Percentiles rank a stretch among this genome's conserved stretches.
Conservation (phyloP, 768 basidiomycete species). For the Hypholoma sublateritium region DNA sequence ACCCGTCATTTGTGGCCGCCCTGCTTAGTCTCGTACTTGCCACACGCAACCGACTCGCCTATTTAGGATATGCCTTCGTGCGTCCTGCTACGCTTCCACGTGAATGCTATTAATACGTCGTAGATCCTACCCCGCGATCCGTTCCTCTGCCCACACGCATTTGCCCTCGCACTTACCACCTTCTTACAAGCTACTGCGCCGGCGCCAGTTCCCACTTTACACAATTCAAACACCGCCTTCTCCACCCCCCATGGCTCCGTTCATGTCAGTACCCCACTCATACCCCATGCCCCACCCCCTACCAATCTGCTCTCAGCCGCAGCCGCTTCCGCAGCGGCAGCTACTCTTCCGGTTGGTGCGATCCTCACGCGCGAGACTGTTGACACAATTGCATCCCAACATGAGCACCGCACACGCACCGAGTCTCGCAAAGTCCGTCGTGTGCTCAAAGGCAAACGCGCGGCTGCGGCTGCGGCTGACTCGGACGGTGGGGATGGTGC, state of each 20-base stretch:
- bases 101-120: conserved; percentile 3
- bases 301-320: conserved; percentile 14
- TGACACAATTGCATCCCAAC: conserved; percentile 44
- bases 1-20: conserved; percentile 69
- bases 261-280: conserved; percentile 18
- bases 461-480: conserved; percentile 32
- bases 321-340: conserved; percentile 13
- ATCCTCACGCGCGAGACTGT: conserved; percentile 45
- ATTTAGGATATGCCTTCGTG: conserved; percentile 40
- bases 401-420: conserved; percentile 42
- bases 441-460: conserved; percentile 60
- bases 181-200: conserved; percentile 30
- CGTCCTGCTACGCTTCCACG: not conserved
- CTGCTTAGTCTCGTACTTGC: conserved; percentile 69
- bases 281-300: conserved; percentile 18
- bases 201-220: conserved; percentile 3
- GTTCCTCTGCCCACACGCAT: conserved; percentile 66
- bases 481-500: conserved; percentile 15
- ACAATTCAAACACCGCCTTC: conserved; percentile 16
- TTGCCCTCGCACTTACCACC: conserved; percentile 47
- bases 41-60: conserved; percentile 68
- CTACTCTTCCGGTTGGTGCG: conserved; percentile 19
- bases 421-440: conserved; percentile 65
- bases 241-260: conserved; percentile 10
- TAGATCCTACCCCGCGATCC: conserved; percentile 69